These are phyloP conservation scores for Emericellopsis atlantica DNA, from an alignment of 2,329 filamentous ascomycete species.

Conservation along the genomic window DNA sequence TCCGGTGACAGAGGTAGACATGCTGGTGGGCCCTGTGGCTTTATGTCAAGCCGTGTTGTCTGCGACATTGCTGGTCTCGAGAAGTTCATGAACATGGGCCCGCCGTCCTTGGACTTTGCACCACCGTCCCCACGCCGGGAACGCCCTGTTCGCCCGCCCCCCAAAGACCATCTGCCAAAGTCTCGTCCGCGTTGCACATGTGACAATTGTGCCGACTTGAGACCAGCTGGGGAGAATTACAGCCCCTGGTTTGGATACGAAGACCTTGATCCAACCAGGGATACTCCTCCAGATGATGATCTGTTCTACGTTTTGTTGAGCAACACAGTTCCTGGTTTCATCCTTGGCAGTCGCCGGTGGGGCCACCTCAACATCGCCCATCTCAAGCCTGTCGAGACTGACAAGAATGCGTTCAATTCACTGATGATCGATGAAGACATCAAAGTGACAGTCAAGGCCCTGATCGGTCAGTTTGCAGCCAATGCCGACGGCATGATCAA, in stretches of 20 bases:
- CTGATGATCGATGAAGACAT: conserved; percentile 34
- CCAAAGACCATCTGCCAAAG: conserved; percentile 24
- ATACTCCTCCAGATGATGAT: conserved; percentile 23
- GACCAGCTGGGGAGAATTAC: conserved; percentile 4
- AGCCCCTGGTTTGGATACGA: conserved; percentile 26
- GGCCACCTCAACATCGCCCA: conserved; percentile 25
- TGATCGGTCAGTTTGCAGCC: conserved; percentile 32
- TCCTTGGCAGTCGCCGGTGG: conserved; percentile 31
- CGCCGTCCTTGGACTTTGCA: conserved; percentile 11
- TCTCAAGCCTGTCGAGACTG: conserved; percentile 25
- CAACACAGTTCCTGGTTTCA: conserved; percentile 32
- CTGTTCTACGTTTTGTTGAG: conserved; percentile 29
- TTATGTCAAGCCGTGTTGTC: conserved; percentile 27
- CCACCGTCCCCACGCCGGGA: conserved; percentile 5
- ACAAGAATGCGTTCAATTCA: conserved; percentile 35
- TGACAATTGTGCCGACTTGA: conserved; percentile 15
- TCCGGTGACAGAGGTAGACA: conserved; percentile 11
- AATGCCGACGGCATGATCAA: conserved; percentile 21
- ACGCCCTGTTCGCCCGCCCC: conserved; percentile 5
- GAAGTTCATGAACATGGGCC: conserved; percentile 13
- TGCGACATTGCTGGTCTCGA: conserved; percentile 28
- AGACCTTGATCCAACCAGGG: conserved; percentile 20
- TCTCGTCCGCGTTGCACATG: conserved; percentile 29
- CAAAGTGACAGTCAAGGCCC: conserved; percentile 31
- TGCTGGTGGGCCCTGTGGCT: conserved; percentile 17